Conservation (phyloP, 768 basidiomycete genomes). For the Tylopilus sp. region DNA sequence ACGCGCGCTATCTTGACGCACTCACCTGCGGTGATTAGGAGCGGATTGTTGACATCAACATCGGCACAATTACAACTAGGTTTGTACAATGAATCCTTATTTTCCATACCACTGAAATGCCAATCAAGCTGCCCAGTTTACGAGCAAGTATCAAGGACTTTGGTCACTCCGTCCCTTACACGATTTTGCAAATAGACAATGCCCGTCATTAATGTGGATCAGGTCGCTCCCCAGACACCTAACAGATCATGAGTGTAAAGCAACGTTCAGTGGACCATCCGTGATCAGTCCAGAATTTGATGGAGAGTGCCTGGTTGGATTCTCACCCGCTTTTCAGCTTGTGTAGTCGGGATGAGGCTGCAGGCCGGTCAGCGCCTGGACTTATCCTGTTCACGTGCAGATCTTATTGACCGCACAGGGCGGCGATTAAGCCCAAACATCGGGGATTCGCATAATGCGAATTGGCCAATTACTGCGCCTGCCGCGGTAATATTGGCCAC, state of each 20-base stretch:
- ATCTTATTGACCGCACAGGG: constrained; percentile 6
- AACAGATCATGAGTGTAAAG: neutral
- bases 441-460: constrained; percentile 25
- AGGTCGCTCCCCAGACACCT: constrained; percentile 12
- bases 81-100: constrained; percentile 8
- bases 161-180: constrained; percentile 2
- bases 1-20: neutral
- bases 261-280: neutral
- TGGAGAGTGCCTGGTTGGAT: constrained; percentile 2
- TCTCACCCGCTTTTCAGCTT: constrained; percentile 5
- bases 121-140: constrained; percentile 1
- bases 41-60: neutral
- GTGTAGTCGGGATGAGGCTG: neutral
- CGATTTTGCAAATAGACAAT: neutral
- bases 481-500: constrained; percentile 16
- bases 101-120: constrained; percentile 4
- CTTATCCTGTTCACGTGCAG: constrained; percentile 2
- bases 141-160: neutral
- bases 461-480: constrained; percentile 3
- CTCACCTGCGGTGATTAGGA: constrained; percentile 16
- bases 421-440: constrained; percentile 21
- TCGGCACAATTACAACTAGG: constrained; percentile 8
- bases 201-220: constrained; percentile 21
- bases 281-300: neutral
- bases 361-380: constrained; percentile 7